A percentile compares a stretch with the other conserved stretches of the same genome.
Evolutionary conservation across 306 rosid genomes (phyloP).

Genomic region (Gillenia trifoliata): DNA sequence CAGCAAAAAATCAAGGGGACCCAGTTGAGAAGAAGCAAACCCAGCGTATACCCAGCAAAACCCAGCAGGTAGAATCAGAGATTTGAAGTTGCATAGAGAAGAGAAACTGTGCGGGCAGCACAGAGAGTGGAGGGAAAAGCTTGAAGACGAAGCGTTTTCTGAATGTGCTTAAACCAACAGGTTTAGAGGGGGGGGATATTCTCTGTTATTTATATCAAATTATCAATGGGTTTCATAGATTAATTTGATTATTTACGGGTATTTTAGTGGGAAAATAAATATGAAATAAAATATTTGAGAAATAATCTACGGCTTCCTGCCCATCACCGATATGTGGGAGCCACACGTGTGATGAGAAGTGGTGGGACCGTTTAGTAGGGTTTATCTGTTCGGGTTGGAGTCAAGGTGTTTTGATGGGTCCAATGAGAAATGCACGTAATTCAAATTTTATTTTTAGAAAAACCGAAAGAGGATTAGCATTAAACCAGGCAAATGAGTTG

Average conservation of each 20-base stretch:
- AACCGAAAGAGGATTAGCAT: no score
- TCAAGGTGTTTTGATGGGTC: constrained; percentile 15
- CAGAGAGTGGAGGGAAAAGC: constrained; percentile 2
- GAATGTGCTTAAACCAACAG: neutral
- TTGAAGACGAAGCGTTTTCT: neutral
- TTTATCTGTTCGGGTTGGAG: neutral
- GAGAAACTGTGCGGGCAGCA: neutral
- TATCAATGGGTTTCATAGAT: neutral
- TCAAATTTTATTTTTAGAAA: no score
- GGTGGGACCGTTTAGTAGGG: constrained; percentile 36
- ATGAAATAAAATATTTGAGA: neutral
- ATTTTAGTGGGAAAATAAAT: no score
- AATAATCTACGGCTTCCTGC: constrained; percentile 26
- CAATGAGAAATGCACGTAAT: neutral
- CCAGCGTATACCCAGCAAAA: neutral
- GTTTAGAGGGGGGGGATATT: neutral
- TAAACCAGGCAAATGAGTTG: no score
- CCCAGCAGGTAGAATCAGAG: neutral
- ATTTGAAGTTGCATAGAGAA: no score
- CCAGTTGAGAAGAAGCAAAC: neutral
- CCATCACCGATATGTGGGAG: constrained; percentile 9
- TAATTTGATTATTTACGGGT: neutral
- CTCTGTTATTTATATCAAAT: neutral
- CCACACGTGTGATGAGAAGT: constrained; percentile 22
- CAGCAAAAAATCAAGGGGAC: neutral